phyloP scores from a whole-genome alignment of 768 basidiomycete species.

The Grammothele lineata region DNA sequence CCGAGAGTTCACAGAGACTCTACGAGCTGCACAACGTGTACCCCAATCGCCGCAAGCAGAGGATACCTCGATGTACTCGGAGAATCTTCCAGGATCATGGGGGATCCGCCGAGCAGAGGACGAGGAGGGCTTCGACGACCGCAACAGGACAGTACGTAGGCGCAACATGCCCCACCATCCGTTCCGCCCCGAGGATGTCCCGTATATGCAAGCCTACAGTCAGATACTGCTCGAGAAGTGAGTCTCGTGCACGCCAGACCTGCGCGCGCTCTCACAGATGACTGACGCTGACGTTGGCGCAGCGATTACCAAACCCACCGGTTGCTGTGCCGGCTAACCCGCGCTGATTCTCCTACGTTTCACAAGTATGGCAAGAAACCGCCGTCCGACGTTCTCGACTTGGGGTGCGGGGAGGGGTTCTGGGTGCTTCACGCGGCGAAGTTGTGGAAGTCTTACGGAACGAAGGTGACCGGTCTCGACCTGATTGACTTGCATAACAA shows the following conservation, averaged over 20 bases:
- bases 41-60: conserved; percentile 2
- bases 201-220: conserved; percentile 69
- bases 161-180: conserved; percentile 40
- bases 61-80: conserved; percentile 2
- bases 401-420: conserved; percentile 70
- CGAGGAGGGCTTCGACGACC: conserved; percentile 14
- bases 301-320: conserved; percentile 57
- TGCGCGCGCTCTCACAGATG: too few species aligned
- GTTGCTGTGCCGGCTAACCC: conserved; percentile 53
- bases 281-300: not conserved
- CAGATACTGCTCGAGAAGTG: conserved; percentile 55
- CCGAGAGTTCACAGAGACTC: not conserved
- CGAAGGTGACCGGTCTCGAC: conserved; percentile 63
- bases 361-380: conserved; percentile 41
- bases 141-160: conserved; percentile 9
- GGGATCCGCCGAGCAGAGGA: conserved; percentile 1
- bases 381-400: conserved; percentile 58
- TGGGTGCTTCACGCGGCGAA: conserved; percentile 64
- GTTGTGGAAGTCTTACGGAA: conserved; percentile 48
- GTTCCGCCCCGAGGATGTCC: conserved; percentile 23
- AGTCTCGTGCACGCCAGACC: too few species aligned
- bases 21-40: not conserved
- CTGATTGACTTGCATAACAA: conserved; percentile 38
- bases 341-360: conserved; percentile 56
- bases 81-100: conserved; percentile 1